Conservation (phyloP, 495 filamentous ascomycete genomes). For the Neurospora sp. region DNA sequence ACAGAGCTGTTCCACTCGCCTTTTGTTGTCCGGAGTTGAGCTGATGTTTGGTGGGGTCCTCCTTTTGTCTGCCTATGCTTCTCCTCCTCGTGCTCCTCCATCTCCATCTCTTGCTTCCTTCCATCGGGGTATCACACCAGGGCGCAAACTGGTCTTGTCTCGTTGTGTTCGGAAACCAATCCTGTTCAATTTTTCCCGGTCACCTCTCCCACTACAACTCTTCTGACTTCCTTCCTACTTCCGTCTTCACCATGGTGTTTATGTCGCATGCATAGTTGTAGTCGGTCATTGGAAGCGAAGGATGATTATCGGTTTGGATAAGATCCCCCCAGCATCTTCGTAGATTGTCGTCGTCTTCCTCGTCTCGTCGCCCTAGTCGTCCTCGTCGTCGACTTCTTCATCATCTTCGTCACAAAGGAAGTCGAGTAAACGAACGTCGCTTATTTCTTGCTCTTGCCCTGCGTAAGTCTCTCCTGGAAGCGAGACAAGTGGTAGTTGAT, state of each 20-base stretch:
- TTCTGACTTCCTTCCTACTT: background rate
- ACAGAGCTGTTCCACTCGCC: too few species aligned
- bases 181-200: background rate
- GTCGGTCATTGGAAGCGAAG: background rate
- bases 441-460: conserved; percentile 50
- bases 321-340: too few species aligned
- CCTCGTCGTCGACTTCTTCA: background rate
- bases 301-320: too few species aligned
- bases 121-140: background rate
- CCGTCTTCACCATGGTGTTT: too few species aligned
- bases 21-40: too few species aligned
- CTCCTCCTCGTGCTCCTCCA: background rate
- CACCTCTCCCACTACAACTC: background rate
- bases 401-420: background rate
- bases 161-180: background rate
- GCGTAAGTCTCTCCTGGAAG: conserved; percentile 72
- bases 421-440: conserved; percentile 18
- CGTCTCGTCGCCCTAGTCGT: background rate
- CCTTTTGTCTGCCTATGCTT: too few species aligned
- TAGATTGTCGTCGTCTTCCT: background rate
- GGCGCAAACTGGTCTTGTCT: background rate
- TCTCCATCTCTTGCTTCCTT: background rate
- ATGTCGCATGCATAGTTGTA: background rate
- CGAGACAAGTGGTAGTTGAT: conserved; percentile 93
- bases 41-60: too few species aligned